Conservation (phyloP, 2,329 filamentous ascomycete genomes). For the Verticillium isaacii region DNA sequence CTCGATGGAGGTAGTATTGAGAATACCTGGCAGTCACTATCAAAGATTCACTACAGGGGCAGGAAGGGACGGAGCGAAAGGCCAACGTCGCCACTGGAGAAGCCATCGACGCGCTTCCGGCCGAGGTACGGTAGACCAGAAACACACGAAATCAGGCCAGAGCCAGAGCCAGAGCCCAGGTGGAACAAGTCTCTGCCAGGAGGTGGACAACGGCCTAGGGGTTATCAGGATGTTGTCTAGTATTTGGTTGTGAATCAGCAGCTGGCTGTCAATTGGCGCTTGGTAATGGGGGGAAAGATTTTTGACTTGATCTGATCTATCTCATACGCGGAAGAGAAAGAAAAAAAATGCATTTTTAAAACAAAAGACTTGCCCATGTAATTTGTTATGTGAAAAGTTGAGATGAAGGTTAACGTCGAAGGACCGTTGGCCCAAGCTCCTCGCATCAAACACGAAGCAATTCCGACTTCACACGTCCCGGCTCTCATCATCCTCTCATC, state of each 20-base stretch:
- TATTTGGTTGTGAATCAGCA: not conserved
- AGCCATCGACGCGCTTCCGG: no score
- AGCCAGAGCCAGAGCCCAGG: not conserved
- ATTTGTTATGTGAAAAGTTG: no score
- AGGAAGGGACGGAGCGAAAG: no score
- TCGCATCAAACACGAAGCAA: not conserved
- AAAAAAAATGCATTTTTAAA: no score
- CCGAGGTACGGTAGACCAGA: no score
- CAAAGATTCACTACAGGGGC: no score
- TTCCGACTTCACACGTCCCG: not conserved
- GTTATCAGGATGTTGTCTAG: not conserved
- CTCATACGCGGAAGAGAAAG: no score
- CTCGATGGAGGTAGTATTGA: not conserved
- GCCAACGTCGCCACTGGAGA: no score
- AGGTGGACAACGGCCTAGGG: not conserved
- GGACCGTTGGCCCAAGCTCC: conserved; percentile 6
- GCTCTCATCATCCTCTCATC: not conserved
- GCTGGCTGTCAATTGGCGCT: not conserved
- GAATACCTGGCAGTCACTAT: no score
- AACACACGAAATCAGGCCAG: no score
- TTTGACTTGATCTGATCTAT: no score
- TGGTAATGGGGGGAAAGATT: not conserved
- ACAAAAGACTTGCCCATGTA: no score
- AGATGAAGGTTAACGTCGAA: not conserved
- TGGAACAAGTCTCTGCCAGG: not conserved